Base-by-base conservation (phyloP, 257 asterid species). In the Gentiana straminea region DNA sequence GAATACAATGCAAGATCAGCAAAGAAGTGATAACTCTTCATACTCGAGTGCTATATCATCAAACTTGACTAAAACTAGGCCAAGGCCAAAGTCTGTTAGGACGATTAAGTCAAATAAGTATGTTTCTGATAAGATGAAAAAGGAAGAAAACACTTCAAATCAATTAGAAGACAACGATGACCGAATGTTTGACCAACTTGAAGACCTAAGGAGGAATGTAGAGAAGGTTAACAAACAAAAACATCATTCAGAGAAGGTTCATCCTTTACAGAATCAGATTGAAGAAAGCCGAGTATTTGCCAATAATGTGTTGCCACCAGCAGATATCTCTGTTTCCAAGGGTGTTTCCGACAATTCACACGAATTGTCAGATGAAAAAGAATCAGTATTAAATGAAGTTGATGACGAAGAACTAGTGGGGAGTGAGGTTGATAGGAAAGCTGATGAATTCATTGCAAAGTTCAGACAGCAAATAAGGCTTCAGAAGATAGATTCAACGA, bases 361-460 rank as follows among this genome's bases (percentile, higher is more conserved):
- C 39, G 49, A 3, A 63, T 73, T 72, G 58, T 64, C 75, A 2
- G 76, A 60, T 58, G 81, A 73, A 54, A 80, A 72, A 33, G 75
- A 71, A 45, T 56, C 60, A 5, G 67, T 55, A 60, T 54, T 58
- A 3, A 59, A 58, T 35, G 11, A 63, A 7, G 73, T 48, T n/a
- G 73, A 65, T 59, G 83, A 77, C 43, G 54, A 71, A 13, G 94
- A 79, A 24, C 75, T 81, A 35, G 79, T 63, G 58, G 94, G 91
- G 60, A 84, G 94, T 54, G 97, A 89, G 77, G 98, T 90, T 62
- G 96, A 90, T 63, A 67, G 94, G 71, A 90, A 90, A 73, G 98
- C 96, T 33, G 96, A 75, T 6, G 96, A 90, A 77, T 90, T 90
- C 61, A 90, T 90, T 52, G 98, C 98, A 53, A 90, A 84, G 77